Conservation (phyloP, 176 grass and related monocot genomes). For the Phragmites australis region DNA sequence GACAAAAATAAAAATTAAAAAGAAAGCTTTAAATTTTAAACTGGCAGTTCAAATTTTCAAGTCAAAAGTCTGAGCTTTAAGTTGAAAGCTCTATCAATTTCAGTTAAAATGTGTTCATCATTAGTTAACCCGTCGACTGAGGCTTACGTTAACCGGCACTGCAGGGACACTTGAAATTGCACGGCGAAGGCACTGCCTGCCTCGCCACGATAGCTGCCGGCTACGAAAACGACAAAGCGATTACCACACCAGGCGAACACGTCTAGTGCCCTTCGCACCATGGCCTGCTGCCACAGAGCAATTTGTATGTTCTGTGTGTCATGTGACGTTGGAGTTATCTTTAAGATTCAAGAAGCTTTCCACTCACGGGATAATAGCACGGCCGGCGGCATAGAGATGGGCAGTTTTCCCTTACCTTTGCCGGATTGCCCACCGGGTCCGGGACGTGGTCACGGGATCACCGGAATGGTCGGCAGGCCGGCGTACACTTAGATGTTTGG, state of each 20-base stretch:
- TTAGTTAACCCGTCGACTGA: background rate
- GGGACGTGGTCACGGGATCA: constrained; percentile 1
- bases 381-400: background rate
- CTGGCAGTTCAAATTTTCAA: background rate
- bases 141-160: background rate
- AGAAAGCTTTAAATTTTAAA: too few species aligned
- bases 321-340: constrained; percentile 18
- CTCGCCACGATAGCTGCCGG: background rate
- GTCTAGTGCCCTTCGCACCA: background rate
- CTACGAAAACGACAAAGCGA: background rate
- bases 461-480: background rate
- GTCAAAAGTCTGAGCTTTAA: too few species aligned
- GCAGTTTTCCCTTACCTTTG: background rate
- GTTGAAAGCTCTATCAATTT: background rate
- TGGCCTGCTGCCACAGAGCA: background rate
- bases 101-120: background rate
- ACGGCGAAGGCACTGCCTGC: constrained; percentile 5
- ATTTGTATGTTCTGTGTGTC: background rate
- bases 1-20: too few species aligned
- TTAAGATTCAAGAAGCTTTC: background rate
- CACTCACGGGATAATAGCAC: background rate
- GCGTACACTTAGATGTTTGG: too few species aligned
- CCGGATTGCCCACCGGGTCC: background rate
- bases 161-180: constrained; percentile 14
- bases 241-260: background rate